Evolutionary conservation across 148 eudicot genomes (phyloP), one percentile per base, ranked within the genome.

Genomic region (Amaranthus hypochondriacus): DNA sequence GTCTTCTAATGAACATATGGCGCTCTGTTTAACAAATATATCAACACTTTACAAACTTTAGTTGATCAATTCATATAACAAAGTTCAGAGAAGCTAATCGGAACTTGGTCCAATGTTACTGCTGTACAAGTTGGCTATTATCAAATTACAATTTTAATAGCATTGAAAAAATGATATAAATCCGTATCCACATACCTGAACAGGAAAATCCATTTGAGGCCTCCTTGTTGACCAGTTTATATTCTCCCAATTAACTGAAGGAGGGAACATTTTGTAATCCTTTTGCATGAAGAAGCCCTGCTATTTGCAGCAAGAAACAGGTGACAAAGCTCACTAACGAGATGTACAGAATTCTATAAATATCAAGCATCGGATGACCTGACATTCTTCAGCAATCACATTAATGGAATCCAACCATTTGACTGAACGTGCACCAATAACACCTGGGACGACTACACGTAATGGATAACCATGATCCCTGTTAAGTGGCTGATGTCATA

Each of bases 391-490:
- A 50, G 86, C 88, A 75, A 86, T 85, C 74, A 94, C 88, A 81
- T 80, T 88, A 75, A 94, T 85, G 50, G 88, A 91, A 78, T 94
- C 93, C 50, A 94, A 81, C 98, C 98, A 94, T 82, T 91, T 94
- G 28, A 94, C 97, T 75, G 98, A 94, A 76, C 97, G 98, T 47
- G 98, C 98, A 82, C 98, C 98, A 68, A 94, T 94, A 73, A 94
- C 88, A 79, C 98, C 98, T 0, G 98, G 98, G 78, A 94, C 98
- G 58, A 94, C 73, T 11, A 87, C 93, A 61, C 98, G 92, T 82
- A 94, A 63, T 61, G 98, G 98, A 82, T 89, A 94, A 18, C 97
- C 98, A 79, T 94, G 98, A 86, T 94, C 98, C 86, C 98, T 91
- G 80, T 87, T 92, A 48, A 94, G 85, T 78, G 92, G 62, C 98